These are phyloP conservation scores for Parsonsia alboflavescens DNA, from an alignment of 257 asterid genomes.

Conservation along the genomic window DNA sequence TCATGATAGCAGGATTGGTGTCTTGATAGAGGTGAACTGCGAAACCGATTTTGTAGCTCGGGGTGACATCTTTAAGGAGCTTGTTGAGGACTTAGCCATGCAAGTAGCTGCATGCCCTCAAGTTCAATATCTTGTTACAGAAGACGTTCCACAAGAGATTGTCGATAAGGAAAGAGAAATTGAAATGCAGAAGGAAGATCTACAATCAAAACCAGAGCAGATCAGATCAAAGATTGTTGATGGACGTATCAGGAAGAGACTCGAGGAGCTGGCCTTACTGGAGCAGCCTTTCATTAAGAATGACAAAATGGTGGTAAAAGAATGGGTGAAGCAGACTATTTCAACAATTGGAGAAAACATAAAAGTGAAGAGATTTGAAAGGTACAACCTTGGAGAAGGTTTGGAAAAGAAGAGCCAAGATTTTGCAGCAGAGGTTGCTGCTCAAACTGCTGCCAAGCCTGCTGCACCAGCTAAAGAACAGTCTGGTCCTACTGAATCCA, in stretches of 20 bases:
- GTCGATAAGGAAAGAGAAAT: conserved; percentile 71
- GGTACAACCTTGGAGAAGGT: conserved; percentile 96
- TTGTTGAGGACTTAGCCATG: conserved; percentile 93
- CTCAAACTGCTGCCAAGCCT: conserved; percentile 78
- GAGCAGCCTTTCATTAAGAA: conserved; percentile 94
- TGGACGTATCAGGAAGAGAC: conserved; percentile 84
- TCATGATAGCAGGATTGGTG: conserved; percentile 91
- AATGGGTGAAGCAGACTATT: conserved; percentile 90
- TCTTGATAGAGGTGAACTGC: conserved; percentile 83
- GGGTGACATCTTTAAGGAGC: conserved; percentile 86
- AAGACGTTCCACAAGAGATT: conserved; percentile 72
- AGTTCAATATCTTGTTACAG: conserved; percentile 64
- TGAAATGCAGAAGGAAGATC: conserved; percentile 95
- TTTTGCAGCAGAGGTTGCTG: conserved; percentile 98
- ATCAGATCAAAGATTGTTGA: conserved; percentile 86
- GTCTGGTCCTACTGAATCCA: conserved; percentile 44
- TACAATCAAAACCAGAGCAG: conserved; percentile 80
- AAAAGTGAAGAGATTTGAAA: conserved; percentile 69
- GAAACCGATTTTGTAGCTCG: conserved; percentile 97
- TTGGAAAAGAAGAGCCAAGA: conserved; percentile 88
- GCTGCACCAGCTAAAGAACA: conserved; percentile 42
- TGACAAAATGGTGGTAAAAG: conserved; percentile 81
- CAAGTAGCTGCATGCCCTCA: conserved; percentile 99
- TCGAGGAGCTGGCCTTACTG: conserved; percentile 72
- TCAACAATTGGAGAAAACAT: conserved; percentile 93